Evolutionary conservation across 106 monocot genomes (phyloP), one percentile per base, ranked within the genome.

Genomic region (Narthecium ossifragum): DNA sequence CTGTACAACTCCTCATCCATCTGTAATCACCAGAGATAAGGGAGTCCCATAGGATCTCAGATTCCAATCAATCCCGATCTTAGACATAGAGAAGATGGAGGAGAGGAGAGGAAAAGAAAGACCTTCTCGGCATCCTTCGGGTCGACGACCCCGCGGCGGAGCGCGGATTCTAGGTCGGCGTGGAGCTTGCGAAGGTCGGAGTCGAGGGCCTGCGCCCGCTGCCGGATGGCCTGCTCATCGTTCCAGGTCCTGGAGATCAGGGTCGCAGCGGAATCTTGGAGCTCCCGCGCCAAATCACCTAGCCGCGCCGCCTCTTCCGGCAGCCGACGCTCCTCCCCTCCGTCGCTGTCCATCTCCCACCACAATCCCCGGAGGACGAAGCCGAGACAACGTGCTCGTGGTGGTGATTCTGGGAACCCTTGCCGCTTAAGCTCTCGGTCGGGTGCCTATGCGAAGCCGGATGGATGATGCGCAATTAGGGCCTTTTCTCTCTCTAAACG

Each of bases 171-270:
- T 43, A 79, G 61, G 61, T 76, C 65, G 11, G 51, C 36, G 26
- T 81, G 70, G 32, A 90, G 78, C 28, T 70, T 68, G 41, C 75
- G 65, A 45, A 96, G 75, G 62, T 90, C 84, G 53, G 86, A 78
- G 3, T 98, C 96, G 20, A 98, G 59, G 37, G 76, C 84, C 17
- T 76, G 41, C 5, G 90, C 90, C 2, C 86, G 64, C 70, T 81
- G 86, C 5, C 94, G 79, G 22, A 96, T 77, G 28, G 73, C 62
- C 57, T 90, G 80, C 60, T 96, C 94, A 43, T 96, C 90, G 51
- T 64, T 76, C 73, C 70, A 77, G 15, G 78, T 74, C 34, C 66
- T 23, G 25, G 90, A 73, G 54, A 86, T 61, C 36, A 81, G 76
- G 26, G 73, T 46, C 3, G 90, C 66, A 15, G 83, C 83, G 1